Evolutionary conservation across 106 monocot genomes (phyloP).

Genomic region (Acanthochlamys bracteata): DNA sequence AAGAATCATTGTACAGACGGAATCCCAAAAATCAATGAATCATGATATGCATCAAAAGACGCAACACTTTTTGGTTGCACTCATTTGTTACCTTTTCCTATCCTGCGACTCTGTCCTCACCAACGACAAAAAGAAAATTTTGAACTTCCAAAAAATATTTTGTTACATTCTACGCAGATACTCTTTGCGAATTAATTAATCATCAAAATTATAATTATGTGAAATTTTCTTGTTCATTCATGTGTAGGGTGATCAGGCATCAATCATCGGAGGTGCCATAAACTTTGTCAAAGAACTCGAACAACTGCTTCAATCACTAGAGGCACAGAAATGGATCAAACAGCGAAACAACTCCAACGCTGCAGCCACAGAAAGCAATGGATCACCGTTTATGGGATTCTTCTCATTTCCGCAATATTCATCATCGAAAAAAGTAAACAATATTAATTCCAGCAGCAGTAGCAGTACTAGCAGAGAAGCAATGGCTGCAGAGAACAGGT

Average conservation of each 20-base stretch:
- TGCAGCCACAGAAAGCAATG: background rate
- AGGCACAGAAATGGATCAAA: constrained; percentile 32
- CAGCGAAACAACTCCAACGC: background rate
- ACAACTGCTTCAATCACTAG: constrained; percentile 59
- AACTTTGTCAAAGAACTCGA: constrained; percentile 78
- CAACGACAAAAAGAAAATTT: background rate
- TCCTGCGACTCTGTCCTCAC: background rate
- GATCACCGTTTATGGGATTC: constrained; percentile 27
- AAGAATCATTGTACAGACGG: background rate
- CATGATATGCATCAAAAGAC: constrained; percentile 11
- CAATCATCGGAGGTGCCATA: constrained; percentile 66
- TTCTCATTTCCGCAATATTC: constrained; percentile 54
- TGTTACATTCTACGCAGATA: background rate
- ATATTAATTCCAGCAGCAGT: background rate
- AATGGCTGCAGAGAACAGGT: constrained; percentile 7
- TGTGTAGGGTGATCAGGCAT: constrained; percentile 65
- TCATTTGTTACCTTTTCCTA: background rate
- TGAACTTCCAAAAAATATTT: background rate
- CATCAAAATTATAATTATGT: background rate
- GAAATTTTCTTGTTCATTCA: too few relatives aligned
- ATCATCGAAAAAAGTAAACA: background rate
- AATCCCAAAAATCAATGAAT: constrained; percentile 3
- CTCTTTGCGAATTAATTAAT: background rate
- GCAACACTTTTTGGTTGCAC: constrained; percentile 10
- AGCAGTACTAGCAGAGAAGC: constrained; percentile 1